These are phyloP conservation scores for Copromyces sp. DNA, from an alignment of 495 filamentous ascomycete genomes.

Conservation along the genomic window DNA sequence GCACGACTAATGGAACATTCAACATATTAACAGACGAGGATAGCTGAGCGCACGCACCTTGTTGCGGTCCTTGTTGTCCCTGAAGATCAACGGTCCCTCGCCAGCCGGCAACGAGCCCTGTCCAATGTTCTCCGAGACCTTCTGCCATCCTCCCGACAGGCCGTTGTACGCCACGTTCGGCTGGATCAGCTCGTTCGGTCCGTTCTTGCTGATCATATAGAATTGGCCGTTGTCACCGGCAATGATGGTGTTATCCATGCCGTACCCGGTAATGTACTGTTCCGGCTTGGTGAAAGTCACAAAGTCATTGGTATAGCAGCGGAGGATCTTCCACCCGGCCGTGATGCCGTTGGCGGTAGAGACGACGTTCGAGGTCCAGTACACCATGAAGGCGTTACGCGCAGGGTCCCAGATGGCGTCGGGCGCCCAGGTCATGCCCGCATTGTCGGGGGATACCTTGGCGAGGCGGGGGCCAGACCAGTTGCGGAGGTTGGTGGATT, in stretches of 20 bases:
- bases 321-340: neutral
- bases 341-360: neutral
- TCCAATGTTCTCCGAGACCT: conserved; percentile 2
- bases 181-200: conserved; percentile 2
- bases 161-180: neutral
- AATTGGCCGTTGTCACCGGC: neutral
- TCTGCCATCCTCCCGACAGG: conserved; percentile 1
- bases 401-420: conserved; percentile 4
- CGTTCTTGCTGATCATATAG: conserved; percentile 4
- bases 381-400: neutral
- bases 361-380: neutral
- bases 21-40: neutral
- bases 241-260: neutral
- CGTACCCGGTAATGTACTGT: neutral
- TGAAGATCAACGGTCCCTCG: conserved; percentile 4
- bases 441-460: neutral
- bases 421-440: conserved; percentile 2
- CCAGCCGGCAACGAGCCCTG: neutral
- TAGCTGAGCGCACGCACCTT: neutral
- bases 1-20: neutral
- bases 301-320: neutral
- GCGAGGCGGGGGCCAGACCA: neutral
- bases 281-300: neutral
- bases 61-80: neutral
- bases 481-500: neutral